A percentile compares a stretch with the other conserved stretches of the same genome.
These are phyloP conservation scores for Penicillium waksmanii DNA, from an alignment of 495 filamentous ascomycete species.

Conservation along the genomic window DNA sequence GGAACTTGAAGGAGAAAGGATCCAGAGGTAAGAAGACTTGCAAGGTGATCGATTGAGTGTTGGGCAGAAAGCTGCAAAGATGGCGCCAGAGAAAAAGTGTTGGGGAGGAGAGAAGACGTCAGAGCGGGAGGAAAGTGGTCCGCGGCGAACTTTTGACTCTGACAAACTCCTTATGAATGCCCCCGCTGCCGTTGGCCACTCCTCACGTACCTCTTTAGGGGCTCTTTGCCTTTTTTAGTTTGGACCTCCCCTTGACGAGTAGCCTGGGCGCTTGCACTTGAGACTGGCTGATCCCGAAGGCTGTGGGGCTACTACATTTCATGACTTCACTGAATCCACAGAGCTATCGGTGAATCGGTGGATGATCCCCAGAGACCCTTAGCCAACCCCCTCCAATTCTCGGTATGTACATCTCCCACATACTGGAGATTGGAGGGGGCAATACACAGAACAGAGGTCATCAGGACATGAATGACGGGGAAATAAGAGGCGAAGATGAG, in stretches of 20 bases:
- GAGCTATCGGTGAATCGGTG: not conserved
- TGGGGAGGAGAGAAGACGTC: constrained; percentile 4
- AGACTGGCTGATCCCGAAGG: constrained; percentile 5
- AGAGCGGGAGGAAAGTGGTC: not conserved
- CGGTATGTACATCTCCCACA: not conserved
- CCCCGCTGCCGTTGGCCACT: constrained; percentile 4
- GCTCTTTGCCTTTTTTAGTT: not conserved
- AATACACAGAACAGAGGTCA: not conserved
- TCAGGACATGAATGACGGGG: not conserved
- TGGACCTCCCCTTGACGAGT: not conserved
- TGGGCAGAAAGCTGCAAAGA: constrained; percentile 8
- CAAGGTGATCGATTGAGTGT: constrained; percentile 3
- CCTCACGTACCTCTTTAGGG: not conserved
- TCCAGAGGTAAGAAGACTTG: not conserved
- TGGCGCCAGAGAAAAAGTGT: constrained; percentile 7
- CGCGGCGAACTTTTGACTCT: not conserved
- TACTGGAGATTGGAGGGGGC: not conserved
- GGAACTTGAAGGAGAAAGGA: not conserved
- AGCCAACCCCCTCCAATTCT: not conserved
- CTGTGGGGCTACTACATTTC: constrained; percentile 1
- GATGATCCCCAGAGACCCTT: not conserved
- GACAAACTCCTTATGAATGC: not conserved
- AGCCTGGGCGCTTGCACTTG: not conserved
- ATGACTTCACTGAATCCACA: constrained; percentile 3
- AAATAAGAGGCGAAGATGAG: constrained; percentile 8